These are phyloP conservation scores for Penicillium antarcticum DNA, from an alignment of 495 filamentous ascomycete genomes.

Conservation along the genomic window DNA sequence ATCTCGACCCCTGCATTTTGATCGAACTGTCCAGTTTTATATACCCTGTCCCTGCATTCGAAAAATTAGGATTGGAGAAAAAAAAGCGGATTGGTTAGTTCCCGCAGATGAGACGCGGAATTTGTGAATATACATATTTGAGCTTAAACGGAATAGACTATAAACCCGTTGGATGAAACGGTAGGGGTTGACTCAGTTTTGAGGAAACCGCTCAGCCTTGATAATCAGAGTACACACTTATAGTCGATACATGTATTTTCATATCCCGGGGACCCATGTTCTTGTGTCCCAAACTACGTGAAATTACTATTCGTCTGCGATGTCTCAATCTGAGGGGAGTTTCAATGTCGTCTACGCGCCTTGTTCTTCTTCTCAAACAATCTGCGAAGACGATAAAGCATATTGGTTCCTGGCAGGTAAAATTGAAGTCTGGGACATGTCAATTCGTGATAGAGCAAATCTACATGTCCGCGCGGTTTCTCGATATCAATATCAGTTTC, in stretches of 20 bases:
- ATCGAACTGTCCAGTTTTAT: too few relatives aligned
- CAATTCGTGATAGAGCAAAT: neutral
- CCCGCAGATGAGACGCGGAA: neutral
- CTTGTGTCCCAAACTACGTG: too few relatives aligned
- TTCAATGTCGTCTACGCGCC: neutral
- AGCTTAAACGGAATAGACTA: neutral
- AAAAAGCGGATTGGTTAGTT: neutral
- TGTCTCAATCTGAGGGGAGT: neutral
- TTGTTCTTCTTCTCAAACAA: conserved; percentile 1
- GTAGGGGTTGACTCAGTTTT: neutral
- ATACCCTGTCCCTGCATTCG: too few relatives aligned
- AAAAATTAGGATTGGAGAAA: too few relatives aligned
- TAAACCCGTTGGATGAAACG: too few relatives aligned
- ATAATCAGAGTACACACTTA: neutral
- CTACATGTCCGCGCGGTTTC: neutral
- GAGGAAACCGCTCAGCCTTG: neutral
- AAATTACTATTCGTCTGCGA: neutral
- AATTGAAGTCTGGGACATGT: conserved; percentile 2
- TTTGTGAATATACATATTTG: neutral
- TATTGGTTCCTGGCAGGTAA: neutral
- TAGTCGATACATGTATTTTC: too few relatives aligned
- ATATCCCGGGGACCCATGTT: too few relatives aligned
- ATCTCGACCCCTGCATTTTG: too few relatives aligned
- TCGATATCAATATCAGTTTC: too few relatives aligned
- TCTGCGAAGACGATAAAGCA: neutral